A percentile compares a stretch with the other conserved stretches of the same genome.
phyloP scores from a whole-genome alignment of 129 eudicot genomes.

The Lonicera japonica region DNA sequence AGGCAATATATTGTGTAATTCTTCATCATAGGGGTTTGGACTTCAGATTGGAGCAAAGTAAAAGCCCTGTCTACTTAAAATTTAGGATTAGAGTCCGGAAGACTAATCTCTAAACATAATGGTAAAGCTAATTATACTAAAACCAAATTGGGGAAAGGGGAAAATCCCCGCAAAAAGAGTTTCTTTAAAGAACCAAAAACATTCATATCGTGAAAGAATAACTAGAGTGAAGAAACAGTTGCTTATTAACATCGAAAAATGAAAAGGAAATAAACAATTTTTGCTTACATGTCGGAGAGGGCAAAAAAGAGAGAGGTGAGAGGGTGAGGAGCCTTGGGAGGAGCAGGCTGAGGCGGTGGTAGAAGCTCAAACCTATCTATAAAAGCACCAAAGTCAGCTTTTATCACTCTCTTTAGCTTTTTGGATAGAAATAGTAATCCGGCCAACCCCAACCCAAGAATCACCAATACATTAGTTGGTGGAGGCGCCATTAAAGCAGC shows the following conservation, averaged over 20 bases:
- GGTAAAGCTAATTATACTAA: no score
- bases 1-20: neutral
- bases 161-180: no score
- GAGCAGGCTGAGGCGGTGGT: slow-evolving; percentile 97
- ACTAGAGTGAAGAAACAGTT: no score
- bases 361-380: slow-evolving; percentile 50
- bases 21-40: neutral
- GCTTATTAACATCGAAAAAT: no score
- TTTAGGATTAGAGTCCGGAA: no score
- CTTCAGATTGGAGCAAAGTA: no score
- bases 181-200: no score
- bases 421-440: slow-evolving; percentile 69
- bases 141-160: no score
- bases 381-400: slow-evolving; percentile 82
- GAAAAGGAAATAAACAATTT: no score
- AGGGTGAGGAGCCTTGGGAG: slow-evolving; percentile 96
- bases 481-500: slow-evolving; percentile 53
- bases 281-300: slow-evolving; percentile 76
- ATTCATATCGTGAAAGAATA: no score
- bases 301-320: slow-evolving; percentile 79
- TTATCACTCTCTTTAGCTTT: slow-evolving; percentile 53
- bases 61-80: no score
- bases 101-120: no score
- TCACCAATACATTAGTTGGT: slow-evolving; percentile 74
- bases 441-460: slow-evolving; percentile 82